Evolutionary conservation across 1,284 basidiomycete genomes (phyloP).

Genomic region (Trametes pubescens): DNA sequence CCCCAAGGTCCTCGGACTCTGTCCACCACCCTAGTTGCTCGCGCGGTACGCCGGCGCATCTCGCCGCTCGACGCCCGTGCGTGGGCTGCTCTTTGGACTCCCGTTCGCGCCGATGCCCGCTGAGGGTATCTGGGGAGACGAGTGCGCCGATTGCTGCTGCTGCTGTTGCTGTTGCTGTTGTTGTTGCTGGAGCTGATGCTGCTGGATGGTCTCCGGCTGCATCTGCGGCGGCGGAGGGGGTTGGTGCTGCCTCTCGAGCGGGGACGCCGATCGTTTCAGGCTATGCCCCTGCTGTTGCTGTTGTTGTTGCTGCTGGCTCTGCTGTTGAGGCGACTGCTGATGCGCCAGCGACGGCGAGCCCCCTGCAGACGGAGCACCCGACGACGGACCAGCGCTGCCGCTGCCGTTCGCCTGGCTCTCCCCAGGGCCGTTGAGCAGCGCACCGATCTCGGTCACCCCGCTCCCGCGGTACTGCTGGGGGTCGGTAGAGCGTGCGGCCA

Average conservation of each 20-base stretch:
- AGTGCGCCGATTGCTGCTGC: conserved; percentile 19
- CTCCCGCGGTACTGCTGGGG: conserved; percentile 31
- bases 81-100: conserved; percentile 32
- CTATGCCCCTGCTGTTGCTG: conserved; percentile 17
- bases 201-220: conserved; percentile 21
- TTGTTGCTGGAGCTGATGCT: conserved; percentile 20
- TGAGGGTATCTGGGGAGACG: conserved; percentile 23
- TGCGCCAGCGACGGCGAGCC: conserved; percentile 26
- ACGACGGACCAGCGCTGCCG: conserved; percentile 15
- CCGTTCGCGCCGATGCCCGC: conserved; percentile 19
- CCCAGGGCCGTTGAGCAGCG: conserved; percentile 38
- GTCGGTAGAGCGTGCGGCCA: conserved; percentile 36
- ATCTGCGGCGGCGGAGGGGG: conserved; percentile 25
- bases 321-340: conserved; percentile 19
- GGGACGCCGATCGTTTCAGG: conserved; percentile 29
- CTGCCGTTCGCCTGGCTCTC: conserved; percentile 24
- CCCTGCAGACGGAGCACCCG: conserved; percentile 16
- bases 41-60: conserved; percentile 34
- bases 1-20: conserved; percentile 3
- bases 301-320: conserved; percentile 13
- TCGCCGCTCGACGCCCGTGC: conserved; percentile 30
- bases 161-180: conserved; percentile 14
- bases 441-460: conserved; percentile 39
- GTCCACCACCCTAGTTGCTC: conserved; percentile 23
- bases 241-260: conserved; percentile 25